A percentile compares a stretch with the other conserved stretches of the same genome.
phyloP scores from a whole-genome alignment of 371 early-diverging fungal genomes.

The Syncephalastrum contaminatum region DNA sequence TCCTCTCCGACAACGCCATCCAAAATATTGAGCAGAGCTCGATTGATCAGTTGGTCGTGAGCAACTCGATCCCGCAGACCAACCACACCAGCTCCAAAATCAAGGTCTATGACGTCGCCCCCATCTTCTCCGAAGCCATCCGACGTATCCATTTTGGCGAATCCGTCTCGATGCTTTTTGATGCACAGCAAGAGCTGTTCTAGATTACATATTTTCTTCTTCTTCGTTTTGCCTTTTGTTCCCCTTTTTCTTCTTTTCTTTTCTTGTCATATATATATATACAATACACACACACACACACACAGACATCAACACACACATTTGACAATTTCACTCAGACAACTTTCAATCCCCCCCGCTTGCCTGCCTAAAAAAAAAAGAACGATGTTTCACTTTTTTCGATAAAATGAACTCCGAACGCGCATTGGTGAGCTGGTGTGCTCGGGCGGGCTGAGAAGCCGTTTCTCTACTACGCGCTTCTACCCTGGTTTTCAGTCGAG shows the following conservation, averaged over 20 bases:
- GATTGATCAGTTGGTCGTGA: slow-evolving; percentile 80
- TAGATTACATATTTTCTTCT: slow-evolving; percentile 4
- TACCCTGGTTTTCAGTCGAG: no score
- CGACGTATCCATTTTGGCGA: slow-evolving; percentile 96
- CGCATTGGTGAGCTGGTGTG: no score
- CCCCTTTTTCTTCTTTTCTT: slow-evolving; percentile 5
- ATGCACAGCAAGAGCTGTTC: slow-evolving; percentile 37
- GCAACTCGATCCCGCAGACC: slow-evolving; percentile 90
- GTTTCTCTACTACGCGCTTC: no score
- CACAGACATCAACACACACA: no score
- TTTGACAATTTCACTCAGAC: no score
- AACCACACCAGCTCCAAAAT: slow-evolving; percentile 74
- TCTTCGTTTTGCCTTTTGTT: slow-evolving; percentile 6
- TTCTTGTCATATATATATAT: slow-evolving; percentile 2
- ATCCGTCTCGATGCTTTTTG: slow-evolving; percentile 84
- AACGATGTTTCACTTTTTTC: no score
- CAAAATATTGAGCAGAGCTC: slow-evolving; percentile 73
- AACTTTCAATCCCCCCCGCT: no score
- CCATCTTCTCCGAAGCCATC: slow-evolving; percentile 93
- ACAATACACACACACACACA: no score
- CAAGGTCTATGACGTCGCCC: slow-evolving; percentile 77
- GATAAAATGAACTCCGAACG: no score
- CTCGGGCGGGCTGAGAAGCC: no score
- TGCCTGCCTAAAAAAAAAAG: no score
- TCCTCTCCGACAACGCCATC: slow-evolving; percentile 85